Percentiles rank a stretch among this genome's conserved stretches.
These are phyloP conservation scores for Fraxinus greggii DNA, from an alignment of 305 asterid species.

Conservation along the genomic window DNA sequence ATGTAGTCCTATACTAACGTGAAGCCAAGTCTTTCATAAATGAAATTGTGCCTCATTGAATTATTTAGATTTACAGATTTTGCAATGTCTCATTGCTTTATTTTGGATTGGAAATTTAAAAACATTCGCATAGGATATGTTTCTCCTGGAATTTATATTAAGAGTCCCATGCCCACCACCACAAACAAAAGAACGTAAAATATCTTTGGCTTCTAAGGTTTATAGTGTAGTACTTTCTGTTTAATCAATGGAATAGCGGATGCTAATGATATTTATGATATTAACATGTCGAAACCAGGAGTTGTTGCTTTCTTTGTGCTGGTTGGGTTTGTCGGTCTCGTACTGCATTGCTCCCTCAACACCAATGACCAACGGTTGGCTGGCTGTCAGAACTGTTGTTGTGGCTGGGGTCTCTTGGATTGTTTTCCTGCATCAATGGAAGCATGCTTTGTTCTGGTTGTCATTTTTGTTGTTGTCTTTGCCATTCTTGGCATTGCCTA, in stretches of 20 bases:
- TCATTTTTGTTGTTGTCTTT: slow-evolving; percentile 49
- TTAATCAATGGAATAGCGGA: background rate
- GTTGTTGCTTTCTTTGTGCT: slow-evolving; percentile 54
- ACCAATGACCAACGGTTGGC: slow-evolving; percentile 47
- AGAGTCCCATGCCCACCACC: background rate
- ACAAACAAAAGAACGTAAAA: background rate
- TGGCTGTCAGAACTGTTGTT: slow-evolving; percentile 56
- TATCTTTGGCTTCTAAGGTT: background rate
- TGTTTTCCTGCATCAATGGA: slow-evolving; percentile 58
- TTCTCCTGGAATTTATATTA: background rate
- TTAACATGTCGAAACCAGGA: slow-evolving; percentile 30
- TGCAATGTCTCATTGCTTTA: background rate
- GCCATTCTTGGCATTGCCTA: slow-evolving; percentile 59
- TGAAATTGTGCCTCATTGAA: background rate
- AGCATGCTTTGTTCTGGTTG: slow-evolving; percentile 47
- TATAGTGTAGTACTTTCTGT: background rate
- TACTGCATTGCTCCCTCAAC: slow-evolving; percentile 38
- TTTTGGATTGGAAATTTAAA: background rate
- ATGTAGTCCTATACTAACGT: background rate
- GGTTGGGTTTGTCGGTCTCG: slow-evolving; percentile 46
- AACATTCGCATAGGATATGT: background rate
- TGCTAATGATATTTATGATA: slow-evolving; percentile 3
- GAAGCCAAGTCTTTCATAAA: background rate
- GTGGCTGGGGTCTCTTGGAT: slow-evolving; percentile 58
- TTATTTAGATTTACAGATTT: background rate